A percentile compares a stretch with the other conserved stretches of the same genome.
These are phyloP conservation scores for Hypoxylon fragiforme DNA, from an alignment of 495 filamentous ascomycete genomes.

Conservation along the genomic window DNA sequence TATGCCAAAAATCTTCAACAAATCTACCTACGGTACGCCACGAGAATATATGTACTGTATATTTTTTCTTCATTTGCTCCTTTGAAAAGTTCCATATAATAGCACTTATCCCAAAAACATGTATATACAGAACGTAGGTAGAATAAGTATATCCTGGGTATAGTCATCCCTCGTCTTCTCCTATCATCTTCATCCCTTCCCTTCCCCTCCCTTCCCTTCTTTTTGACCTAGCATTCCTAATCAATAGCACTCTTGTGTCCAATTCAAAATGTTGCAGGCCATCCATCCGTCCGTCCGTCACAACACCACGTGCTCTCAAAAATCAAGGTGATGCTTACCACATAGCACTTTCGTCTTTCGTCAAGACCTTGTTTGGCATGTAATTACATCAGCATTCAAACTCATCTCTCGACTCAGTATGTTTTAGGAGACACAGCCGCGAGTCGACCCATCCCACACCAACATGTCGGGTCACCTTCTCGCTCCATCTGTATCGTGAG, in stretches of 20 bases:
- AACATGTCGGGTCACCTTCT: slow-evolving; percentile 75
- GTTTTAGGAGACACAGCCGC: slow-evolving; percentile 19
- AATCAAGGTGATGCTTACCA: no score
- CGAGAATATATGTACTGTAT: background rate
- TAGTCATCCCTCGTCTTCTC: slow-evolving; percentile 15
- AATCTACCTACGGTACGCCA: background rate
- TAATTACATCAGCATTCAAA: no score
- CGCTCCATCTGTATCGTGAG: slow-evolving; percentile 75
- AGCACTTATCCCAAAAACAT: slow-evolving; percentile 17
- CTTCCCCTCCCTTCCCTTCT: slow-evolving; percentile 1
- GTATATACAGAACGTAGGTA: slow-evolving; percentile 21
- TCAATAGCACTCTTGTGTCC: no score
- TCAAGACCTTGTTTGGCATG: no score
- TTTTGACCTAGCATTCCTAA: no score
- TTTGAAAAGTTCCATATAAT: no score
- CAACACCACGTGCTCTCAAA: no score
- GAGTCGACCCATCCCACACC: slow-evolving; percentile 63
- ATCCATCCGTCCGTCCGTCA: no score
- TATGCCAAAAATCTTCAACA: slow-evolving; percentile 16
- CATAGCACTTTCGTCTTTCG: no score
- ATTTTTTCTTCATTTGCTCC: background rate
- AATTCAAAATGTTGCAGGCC: no score
- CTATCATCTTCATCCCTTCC: background rate
- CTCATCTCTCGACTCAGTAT: background rate
- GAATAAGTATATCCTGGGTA: slow-evolving; percentile 15